These are phyloP conservation scores for Cercospora sp. DNA, from an alignment of 2,329 filamentous ascomycete genomes.

Conservation along the genomic window DNA sequence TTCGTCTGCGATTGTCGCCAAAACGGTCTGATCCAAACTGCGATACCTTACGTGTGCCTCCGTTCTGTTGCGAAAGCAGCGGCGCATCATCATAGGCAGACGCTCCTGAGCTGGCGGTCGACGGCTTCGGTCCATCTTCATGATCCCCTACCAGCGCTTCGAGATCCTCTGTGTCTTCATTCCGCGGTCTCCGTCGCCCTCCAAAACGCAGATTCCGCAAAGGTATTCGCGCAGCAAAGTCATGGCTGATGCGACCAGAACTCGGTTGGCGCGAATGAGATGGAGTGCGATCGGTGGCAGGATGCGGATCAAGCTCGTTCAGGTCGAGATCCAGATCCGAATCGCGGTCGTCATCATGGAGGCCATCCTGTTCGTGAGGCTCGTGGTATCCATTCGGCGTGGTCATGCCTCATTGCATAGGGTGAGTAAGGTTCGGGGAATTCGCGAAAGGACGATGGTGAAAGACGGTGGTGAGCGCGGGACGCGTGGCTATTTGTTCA, in stretches of 20 bases:
- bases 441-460: background rate
- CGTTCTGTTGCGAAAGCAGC: slow-evolving; percentile 53
- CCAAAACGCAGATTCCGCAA: slow-evolving; percentile 61
- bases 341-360: slow-evolving; percentile 56
- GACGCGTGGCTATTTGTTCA: background rate
- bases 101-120: slow-evolving; percentile 48
- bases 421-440: slow-evolving; percentile 5
- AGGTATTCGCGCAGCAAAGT: slow-evolving; percentile 62
- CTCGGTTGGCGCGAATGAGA: slow-evolving; percentile 20
- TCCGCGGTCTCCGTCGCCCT: slow-evolving; percentile 46
- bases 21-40: slow-evolving; percentile 18
- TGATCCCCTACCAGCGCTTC: slow-evolving; percentile 64
- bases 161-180: slow-evolving; percentile 64
- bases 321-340: slow-evolving; percentile 77
- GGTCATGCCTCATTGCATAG: slow-evolving; percentile 48
- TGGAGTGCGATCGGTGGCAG: slow-evolving; percentile 28
- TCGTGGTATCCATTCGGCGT: slow-evolving; percentile 49
- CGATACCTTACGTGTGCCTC: slow-evolving; percentile 19
- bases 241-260: slow-evolving; percentile 34
- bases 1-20: slow-evolving; percentile 22
- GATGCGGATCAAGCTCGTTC: slow-evolving; percentile 71
- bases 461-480: background rate
- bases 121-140: slow-evolving; percentile 42
- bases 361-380: slow-evolving; percentile 65
- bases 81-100: slow-evolving; percentile 70